Base-by-base conservation (phyloP, 192 early-diverging fungal genomes). In the Linnemannia hyalina region DNA sequence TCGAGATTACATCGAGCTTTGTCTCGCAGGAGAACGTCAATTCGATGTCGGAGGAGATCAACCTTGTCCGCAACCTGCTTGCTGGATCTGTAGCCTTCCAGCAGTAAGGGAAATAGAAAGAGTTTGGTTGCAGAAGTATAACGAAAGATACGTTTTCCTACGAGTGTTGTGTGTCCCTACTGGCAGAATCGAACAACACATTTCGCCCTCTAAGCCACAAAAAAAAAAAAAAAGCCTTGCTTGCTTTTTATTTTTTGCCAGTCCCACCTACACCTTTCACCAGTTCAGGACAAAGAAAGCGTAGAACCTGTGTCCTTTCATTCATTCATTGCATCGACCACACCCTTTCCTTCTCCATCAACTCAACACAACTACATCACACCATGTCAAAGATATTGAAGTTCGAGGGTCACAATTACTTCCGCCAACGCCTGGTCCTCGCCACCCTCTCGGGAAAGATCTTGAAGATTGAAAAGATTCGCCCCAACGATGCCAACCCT, bases 341-440 rank as follows among this genome's bases (percentile, higher is more conserved):
- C 70, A 44, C n/a, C 38, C 38, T 23, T 23, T 1, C 38, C 32
- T 11, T 26, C 55, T 40, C 35, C 69, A 35, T 54, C 52, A 46
- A 46, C 35, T n/a, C 54, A 15, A 42, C 36, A 42, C 22, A 47
- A 3, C 49, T 60, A 13, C 60, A 32, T 65, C 69, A 23, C 73
- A 22, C 22, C 52, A 86, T 86, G 84, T 86, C 84, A 60, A 89
- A 90, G 70, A 49, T 93, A 36, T 70, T 93, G 68, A 91, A 91
- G 47, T 95, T 95, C 77, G 92, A 95, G 78, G 98, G 97, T 20
- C 95, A 97, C 89, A 92, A 93, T 81, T 96, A 96, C 81, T 89
- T 99, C 72, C 91, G 97, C 68, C 97, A 99, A 88, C 91, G 98
- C 52, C 92, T 99, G 70, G 92, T 99, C 20, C 89, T 99, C 49